Evolutionary conservation across 768 basidiomycete genomes (phyloP).

Genomic region (Wakefieldia striispora): DNA sequence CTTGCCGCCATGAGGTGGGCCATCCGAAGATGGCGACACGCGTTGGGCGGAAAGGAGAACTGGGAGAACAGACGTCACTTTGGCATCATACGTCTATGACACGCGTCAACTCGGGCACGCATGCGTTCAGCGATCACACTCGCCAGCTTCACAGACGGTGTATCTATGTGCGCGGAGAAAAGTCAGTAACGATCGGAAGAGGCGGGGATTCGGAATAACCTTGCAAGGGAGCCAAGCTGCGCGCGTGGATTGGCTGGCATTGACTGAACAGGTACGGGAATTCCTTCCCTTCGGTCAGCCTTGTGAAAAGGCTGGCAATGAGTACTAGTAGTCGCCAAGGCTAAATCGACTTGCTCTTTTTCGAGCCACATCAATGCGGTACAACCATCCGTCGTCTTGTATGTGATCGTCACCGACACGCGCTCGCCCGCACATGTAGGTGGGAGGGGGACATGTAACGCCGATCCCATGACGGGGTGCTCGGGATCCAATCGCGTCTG

Average conservation of each 20-base stretch:
- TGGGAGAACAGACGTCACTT: slow-evolving; percentile 74
- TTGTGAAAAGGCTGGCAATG: slow-evolving; percentile 19
- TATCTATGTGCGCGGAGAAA: slow-evolving; percentile 46
- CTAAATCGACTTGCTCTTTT: slow-evolving; percentile 50
- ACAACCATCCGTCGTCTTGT: slow-evolving; percentile 70
- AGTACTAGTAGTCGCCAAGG: too few relatives aligned
- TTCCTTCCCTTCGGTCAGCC: slow-evolving; percentile 82
- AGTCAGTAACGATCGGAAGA: background rate
- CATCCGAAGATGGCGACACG: slow-evolving; percentile 68
- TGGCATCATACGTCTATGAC: slow-evolving; percentile 77
- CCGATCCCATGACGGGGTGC: slow-evolving; percentile 75
- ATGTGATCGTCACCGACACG: slow-evolving; percentile 52
- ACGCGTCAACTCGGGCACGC: background rate
- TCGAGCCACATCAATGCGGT: slow-evolving; percentile 88
- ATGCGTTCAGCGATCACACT: slow-evolving; percentile 16
- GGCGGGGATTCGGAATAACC: slow-evolving; percentile 36
- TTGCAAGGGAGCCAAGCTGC: slow-evolving; percentile 77
- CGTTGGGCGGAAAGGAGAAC: slow-evolving; percentile 84
- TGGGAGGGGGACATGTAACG: slow-evolving; percentile 60
- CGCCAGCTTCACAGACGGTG: slow-evolving; percentile 83
- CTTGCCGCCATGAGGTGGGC: slow-evolving; percentile 71
- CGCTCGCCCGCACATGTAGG: slow-evolving; percentile 34
- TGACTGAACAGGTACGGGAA: slow-evolving; percentile 92
- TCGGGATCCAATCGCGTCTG: slow-evolving; percentile 56
- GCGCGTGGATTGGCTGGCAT: slow-evolving; percentile 88